Evolutionary conservation across 805 yeast genomes (phyloP), one percentile per base, ranked within the genome.

Genomic region (Candida koratica): DNA sequence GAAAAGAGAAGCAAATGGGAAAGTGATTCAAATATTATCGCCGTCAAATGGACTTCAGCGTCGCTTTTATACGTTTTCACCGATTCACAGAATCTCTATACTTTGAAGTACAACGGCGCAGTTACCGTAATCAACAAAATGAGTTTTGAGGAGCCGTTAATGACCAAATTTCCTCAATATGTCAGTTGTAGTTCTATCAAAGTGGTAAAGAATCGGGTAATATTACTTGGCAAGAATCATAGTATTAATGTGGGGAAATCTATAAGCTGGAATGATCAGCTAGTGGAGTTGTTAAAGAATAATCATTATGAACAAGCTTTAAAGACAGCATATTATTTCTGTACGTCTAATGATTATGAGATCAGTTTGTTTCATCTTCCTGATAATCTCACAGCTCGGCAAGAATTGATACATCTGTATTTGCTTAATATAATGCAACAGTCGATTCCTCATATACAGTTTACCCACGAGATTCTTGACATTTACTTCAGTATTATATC

Each of bases 231-330:
- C 5, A 19, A 17, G 19, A 18, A 28, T 19, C 28, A 16, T 13
- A 29, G 11, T 2, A 14, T 86, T 0, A 71, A 60, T 5, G 67
- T 79, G 2, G 95, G 89, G 0, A 64, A 76, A 16, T 56, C 77
- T 11, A 62, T 77, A 2, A 77, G 71, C 46, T 86, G 88, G 95
- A 85, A 81, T 0, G 89, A 83, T 45, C 61, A 67, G 17, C 54
- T 84, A 1, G 53, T 73, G 39, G 63, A 57, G 5, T 50, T 73
- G 9, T 61, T 86, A 32, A 61, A 72, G 8, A 45, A 57, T 2
- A 76, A 73, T 1, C 53, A 71, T 15, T 81, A 78, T 37, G 53
- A 72, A 5, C 60, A 55, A 2, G 89, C 94, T 0, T 63, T 85
- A n/a, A 55, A 61, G 2, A 60, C 71, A 11, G 81, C 84, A 0